Evolutionary conservation across 768 basidiomycete species (phyloP), one percentile per base, ranked within the genome.

Genomic region (Serpula lacrymans): DNA sequence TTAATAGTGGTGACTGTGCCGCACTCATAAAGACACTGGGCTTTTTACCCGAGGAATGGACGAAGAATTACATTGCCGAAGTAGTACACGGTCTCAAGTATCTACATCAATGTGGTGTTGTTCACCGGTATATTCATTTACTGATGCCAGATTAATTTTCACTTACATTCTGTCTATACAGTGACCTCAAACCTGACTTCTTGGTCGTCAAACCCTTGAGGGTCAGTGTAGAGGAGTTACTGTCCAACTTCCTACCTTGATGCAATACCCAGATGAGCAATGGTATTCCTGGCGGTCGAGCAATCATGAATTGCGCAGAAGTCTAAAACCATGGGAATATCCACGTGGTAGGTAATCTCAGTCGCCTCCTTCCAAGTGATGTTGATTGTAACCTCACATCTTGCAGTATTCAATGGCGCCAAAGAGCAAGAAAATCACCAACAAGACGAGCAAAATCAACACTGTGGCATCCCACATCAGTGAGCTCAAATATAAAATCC

Each of bases 1-100:
- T 99, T 23, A 96, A 96, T 50, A 96, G 95, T 25, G 96, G 96
- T 5, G 96, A 99, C 55, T 97, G 96, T 52, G 96, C 94, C 7
- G 90, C 93, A 3, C 76, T 98, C 44, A 89, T 99, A 75, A 98
- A 98, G 67, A 86, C 88, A 14, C 57, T 98, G n/a, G 96, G 94
- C 4, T 83, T 77, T 14, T 65, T 99, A 10, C 88, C 93, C 0
- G 96, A 99, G 61, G 93, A 96, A 51, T 98, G 96, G 96, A 86
- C 94, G 1, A 83, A 84, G 62, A 87, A 92, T 51, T 99, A 98
- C 57, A 82, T 97, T 47, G 96, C 96, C 1, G 96, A 98, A 58
- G 93, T 98, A 10, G 82, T 93, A n/a, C 73, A 98, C 43, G 96
- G 95, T 16, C 68, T 99, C 47, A 94, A 99, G 49, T 95, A 96